Evolutionary conservation across 2,329 filamentous ascomycete genomes (phyloP).

Genomic region (Ampelomyces quisqualis): DNA sequence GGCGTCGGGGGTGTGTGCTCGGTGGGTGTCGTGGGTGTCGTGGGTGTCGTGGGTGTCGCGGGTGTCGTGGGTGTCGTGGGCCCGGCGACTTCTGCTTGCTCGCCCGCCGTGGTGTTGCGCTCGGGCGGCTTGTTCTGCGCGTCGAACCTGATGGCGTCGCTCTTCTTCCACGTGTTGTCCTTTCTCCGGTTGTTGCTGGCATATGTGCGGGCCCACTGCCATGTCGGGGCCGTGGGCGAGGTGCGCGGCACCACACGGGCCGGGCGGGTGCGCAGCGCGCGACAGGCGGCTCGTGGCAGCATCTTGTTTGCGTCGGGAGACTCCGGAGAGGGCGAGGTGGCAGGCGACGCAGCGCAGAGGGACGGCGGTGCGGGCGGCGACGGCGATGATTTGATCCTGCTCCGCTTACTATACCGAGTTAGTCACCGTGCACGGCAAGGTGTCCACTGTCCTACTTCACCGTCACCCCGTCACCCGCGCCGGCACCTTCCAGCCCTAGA

Average conservation of each 20-base stretch:
- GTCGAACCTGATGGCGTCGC: conserved; percentile 45
- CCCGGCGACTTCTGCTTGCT: conserved; percentile 43
- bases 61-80: conserved; percentile 39
- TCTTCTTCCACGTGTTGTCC: conserved; percentile 46
- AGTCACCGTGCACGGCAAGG: too few species aligned
- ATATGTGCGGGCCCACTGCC: conserved; percentile 31
- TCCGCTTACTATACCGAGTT: too few species aligned
- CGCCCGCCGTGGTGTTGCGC: conserved; percentile 25
- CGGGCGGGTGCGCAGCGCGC: conserved; percentile 37
- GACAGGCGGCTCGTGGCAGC: conserved; percentile 39
- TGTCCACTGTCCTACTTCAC: conserved; percentile 16
- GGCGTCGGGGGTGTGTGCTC: conserved; percentile 43
- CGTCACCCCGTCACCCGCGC: conserved; percentile 6
- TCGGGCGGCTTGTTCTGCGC: conserved; percentile 26
- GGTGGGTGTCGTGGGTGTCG: conserved; percentile 35
- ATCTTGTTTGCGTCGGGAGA: too few species aligned
- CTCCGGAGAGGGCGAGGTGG: conserved; percentile 13
- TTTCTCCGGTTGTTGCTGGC: conserved; percentile 28
- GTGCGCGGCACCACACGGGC: conserved; percentile 27
- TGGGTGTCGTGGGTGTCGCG: conserved; percentile 42
- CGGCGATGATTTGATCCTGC: conserved; percentile 7
- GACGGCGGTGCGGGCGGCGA: conserved; percentile 2
- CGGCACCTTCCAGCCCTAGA: conserved; percentile 2
- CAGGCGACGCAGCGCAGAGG: conserved; percentile 8
- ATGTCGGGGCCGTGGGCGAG: conserved; percentile 29